Percentiles rank a stretch among this genome's conserved stretches.
These are phyloP conservation scores for Trichoderma afroharzianum DNA, from an alignment of 2,329 filamentous ascomycete genomes.

Conservation along the genomic window DNA sequence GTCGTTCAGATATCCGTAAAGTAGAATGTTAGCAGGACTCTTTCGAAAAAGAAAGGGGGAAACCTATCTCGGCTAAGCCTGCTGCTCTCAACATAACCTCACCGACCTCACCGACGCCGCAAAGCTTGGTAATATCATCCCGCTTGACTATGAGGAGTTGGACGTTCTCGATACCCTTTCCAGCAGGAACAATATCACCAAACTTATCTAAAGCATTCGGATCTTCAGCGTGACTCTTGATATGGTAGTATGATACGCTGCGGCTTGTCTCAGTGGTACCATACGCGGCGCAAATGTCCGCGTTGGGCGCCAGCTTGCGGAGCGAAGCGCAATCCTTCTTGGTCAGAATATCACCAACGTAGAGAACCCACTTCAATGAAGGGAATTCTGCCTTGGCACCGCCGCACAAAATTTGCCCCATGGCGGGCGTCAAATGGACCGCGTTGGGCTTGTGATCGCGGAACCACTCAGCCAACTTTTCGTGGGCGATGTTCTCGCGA, in stretches of 20 bases:
- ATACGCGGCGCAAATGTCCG: conserved; percentile 78
- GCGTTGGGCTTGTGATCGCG: conserved; percentile 68
- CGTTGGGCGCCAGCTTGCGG: conserved; percentile 74
- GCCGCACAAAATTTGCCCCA: conserved; percentile 93
- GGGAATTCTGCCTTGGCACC: conserved; percentile 76
- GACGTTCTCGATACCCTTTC: conserved; percentile 82
- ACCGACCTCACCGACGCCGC: conserved; percentile 75
- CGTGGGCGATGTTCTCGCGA: conserved; percentile 80
- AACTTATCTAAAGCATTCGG: conserved; percentile 46
- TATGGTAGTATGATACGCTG: conserved; percentile 67
- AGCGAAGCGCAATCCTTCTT: conserved; percentile 75
- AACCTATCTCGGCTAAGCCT: conserved; percentile 64
- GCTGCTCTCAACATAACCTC: conserved; percentile 81
- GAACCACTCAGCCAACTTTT: conserved; percentile 86
- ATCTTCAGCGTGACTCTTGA: conserved; percentile 62
- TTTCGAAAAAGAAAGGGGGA: not conserved
- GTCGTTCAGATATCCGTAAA: conserved; percentile 61
- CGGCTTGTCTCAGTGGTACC: conserved; percentile 83
- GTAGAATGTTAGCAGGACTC: not conserved
- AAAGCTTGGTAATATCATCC: conserved; percentile 62
- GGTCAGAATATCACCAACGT: conserved; percentile 86
- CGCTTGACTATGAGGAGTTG: conserved; percentile 82
- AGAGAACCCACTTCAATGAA: conserved; percentile 74
- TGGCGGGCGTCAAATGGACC: conserved; percentile 89
- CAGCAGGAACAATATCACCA: conserved; percentile 73